A percentile compares a stretch with the other conserved stretches of the same genome.
phyloP scores from a whole-genome alignment of 2,329 filamentous ascomycete genomes.

The Didymellaceae sp. region DNA sequence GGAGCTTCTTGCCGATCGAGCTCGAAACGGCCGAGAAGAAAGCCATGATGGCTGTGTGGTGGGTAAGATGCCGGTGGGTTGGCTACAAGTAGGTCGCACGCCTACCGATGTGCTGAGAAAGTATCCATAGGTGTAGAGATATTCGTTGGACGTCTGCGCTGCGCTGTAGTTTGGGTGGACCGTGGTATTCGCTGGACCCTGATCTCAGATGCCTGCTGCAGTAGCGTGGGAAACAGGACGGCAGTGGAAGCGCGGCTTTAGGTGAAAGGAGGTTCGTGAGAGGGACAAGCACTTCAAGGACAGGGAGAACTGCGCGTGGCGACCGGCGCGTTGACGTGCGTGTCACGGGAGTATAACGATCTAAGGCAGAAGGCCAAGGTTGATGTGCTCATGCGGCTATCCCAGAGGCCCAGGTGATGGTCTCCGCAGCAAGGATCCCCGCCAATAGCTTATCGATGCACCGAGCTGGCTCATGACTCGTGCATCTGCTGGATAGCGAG shows the following conservation, averaged over 20 bases:
- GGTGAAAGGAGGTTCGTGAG: neutral
- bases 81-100: slow-evolving; percentile 32
- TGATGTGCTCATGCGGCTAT: slow-evolving; percentile 15
- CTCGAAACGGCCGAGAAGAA: slow-evolving; percentile 70
- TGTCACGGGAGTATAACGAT: slow-evolving; percentile 31
- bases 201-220: neutral
- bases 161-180: slow-evolving; percentile 12
- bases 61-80: slow-evolving; percentile 18
- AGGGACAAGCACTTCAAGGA: slow-evolving; percentile 9
- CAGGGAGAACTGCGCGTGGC: slow-evolving; percentile 23
- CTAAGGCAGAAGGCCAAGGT: slow-evolving; percentile 26
- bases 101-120: slow-evolving; percentile 35
- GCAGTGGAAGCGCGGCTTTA: neutral
- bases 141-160: slow-evolving; percentile 1
- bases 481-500: slow-evolving; percentile 1
- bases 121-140: slow-evolving; percentile 36
- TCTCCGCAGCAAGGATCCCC: slow-evolving; percentile 8
- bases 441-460: slow-evolving; percentile 29
- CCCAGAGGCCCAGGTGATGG: slow-evolving; percentile 27
- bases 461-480: slow-evolving; percentile 16
- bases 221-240: slow-evolving; percentile 7
- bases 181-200: slow-evolving; percentile 21
- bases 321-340: slow-evolving; percentile 25
- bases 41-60: slow-evolving; percentile 62
- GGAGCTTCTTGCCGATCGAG: slow-evolving; percentile 82